Evolutionary conservation across 345 rosid genomes (phyloP).

Genomic region (Pseudoturritis turrita): DNA sequence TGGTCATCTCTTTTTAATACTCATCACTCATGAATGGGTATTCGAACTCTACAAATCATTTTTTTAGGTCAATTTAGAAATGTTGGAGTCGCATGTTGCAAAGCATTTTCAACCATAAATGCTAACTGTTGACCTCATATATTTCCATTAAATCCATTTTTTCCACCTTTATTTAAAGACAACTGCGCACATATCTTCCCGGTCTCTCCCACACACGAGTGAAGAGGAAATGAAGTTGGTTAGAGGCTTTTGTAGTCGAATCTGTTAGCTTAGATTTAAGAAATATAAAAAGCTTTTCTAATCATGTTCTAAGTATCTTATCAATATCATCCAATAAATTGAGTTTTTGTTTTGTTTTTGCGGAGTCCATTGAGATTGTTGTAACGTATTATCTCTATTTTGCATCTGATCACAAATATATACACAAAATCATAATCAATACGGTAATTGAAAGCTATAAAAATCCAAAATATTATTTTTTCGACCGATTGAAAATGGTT

Average conservation of each 20-base stretch:
- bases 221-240: not conserved
- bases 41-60: slow-evolving; percentile 5
- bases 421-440: too few relatives aligned
- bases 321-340: not conserved
- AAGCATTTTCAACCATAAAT: slow-evolving; percentile 10
- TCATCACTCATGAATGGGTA: slow-evolving; percentile 12
- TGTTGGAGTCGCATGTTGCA: slow-evolving; percentile 21
- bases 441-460: too few relatives aligned
- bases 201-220: not conserved
- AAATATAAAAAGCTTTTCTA: not conserved
- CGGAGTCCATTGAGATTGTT: not conserved
- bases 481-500: too few relatives aligned
- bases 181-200: not conserved
- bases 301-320: not conserved
- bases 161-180: slow-evolving; percentile 14
- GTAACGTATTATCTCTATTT: not conserved
- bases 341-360: not conserved
- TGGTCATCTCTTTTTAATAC: slow-evolving; percentile 24
- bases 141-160: slow-evolving; percentile 10
- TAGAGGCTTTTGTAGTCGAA: not conserved
- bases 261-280: not conserved
- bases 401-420: too few relatives aligned
- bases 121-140: slow-evolving; percentile 19
- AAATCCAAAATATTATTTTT: too few relatives aligned
- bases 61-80: slow-evolving; percentile 12